A percentile compares a stretch with the other conserved stretches of the same genome.
phyloP scores from a whole-genome alignment of 164 flowering plant genomes.

The Stephania yunnanensis region DNA sequence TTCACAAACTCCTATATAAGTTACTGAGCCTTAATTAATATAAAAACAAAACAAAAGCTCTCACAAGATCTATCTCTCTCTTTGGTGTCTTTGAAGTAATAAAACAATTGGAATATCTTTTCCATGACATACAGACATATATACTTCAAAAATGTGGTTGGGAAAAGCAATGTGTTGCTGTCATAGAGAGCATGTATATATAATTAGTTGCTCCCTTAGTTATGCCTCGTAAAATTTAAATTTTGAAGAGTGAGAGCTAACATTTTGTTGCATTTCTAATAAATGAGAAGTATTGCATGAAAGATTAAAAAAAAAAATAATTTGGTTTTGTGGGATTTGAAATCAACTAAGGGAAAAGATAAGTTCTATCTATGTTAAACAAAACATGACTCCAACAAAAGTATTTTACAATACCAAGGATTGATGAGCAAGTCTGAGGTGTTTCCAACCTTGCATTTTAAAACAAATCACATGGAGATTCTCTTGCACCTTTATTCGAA shows the following conservation, averaged over 20 bases:
- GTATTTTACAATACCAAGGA: not conserved
- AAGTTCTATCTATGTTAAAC: not conserved
- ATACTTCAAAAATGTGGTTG: slow-evolving; percentile 23
- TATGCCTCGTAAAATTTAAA: slow-evolving; percentile 19
- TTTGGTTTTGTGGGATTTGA: not conserved
- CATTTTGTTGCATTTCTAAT: not conserved
- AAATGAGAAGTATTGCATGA: not conserved
- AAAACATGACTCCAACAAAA: not conserved
- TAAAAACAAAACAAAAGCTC: not conserved
- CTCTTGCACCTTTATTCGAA: not conserved
- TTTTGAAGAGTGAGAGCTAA: not conserved
- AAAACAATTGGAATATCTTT: not conserved
- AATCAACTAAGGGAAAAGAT: not conserved
- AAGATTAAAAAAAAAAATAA: not conserved
- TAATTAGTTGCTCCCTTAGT: slow-evolving; percentile 47
- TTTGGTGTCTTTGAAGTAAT: not conserved
- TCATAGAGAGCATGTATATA: slow-evolving; percentile 53
- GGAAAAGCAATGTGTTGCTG: slow-evolving; percentile 81
- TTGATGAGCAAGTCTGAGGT: not conserved
- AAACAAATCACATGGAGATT: not conserved
- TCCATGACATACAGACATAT: not conserved
- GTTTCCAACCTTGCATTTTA: not conserved
- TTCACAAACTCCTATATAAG: slow-evolving; percentile 17
- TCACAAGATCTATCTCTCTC: not conserved
- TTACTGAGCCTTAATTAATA: slow-evolving; percentile 8